phyloP scores from a whole-genome alignment of 192 early-diverging fungal genomes.

The Backusella mclennaniae region DNA sequence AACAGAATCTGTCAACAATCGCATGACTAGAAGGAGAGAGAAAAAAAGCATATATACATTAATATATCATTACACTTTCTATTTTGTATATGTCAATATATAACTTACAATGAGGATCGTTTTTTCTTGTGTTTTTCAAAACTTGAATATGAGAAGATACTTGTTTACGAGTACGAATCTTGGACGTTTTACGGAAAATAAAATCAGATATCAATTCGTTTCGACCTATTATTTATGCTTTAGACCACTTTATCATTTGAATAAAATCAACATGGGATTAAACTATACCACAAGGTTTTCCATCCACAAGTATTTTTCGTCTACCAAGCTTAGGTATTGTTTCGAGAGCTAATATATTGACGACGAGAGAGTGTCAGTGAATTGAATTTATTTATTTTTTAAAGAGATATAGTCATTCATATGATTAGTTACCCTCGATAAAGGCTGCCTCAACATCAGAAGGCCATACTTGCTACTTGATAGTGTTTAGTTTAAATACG shows the following conservation, averaged over 20 bases:
- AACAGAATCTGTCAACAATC: constrained; percentile 43
- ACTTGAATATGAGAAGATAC: constrained; percentile 82
- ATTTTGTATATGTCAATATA: neutral
- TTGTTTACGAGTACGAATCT: constrained; percentile 69
- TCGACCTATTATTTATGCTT: constrained; percentile 47
- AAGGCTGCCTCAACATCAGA: constrained; percentile 57
- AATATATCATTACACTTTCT: neutral
- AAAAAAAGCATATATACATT: neutral
- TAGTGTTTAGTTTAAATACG: neutral
- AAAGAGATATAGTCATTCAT: neutral
- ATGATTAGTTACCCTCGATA: constrained; percentile 46
- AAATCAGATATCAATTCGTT: constrained; percentile 78
- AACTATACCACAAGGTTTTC: constrained; percentile 47
- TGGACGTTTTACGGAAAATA: constrained; percentile 64
- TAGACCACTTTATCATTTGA: neutral
- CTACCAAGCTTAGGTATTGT: constrained; percentile 55
- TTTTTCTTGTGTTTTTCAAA: constrained; percentile 68
- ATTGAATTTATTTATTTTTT: neutral
- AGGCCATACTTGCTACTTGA: constrained; percentile 52
- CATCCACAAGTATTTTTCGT: constrained; percentile 51
- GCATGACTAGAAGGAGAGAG: constrained; percentile 39
- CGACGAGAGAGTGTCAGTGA: neutral
- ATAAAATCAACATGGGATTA: neutral
- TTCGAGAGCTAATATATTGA: constrained; percentile 39
- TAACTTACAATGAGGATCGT: constrained; percentile 47